Base-by-base conservation (phyloP, 2,329 filamentous ascomycete genomes). In the Pseudogymnoascus sp. region DNA sequence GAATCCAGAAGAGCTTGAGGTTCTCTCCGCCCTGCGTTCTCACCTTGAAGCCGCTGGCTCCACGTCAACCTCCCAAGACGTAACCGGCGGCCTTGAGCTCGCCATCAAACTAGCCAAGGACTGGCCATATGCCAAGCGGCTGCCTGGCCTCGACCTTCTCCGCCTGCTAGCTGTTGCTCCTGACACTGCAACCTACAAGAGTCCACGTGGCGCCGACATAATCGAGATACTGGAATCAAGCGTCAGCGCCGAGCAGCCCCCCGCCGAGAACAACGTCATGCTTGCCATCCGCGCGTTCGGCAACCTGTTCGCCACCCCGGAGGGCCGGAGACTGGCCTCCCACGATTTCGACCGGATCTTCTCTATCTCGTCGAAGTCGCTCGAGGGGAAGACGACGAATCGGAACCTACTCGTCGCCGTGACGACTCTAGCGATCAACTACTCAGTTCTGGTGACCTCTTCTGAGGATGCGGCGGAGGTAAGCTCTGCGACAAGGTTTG, bases 121-220 rank as follows among this genome's bases (percentile, higher is more conserved):
- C 33, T 99, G 94, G 94, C 89, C 92, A 2, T 86, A 88, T 62
- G 80, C 86, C 11, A 89, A 91, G 68, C 87, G 92, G 53, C 81
- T 99, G 0, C 90, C 94, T 0, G 90, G 87, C 11, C 82, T 99
- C 0, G 94, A 97, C 73, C 79, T 97, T 1, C 81, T 97, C 4
- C 90, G 94, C n/a, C 86, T 95, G 59, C 80, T 94, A 28, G 88
- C 90, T 1, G 85, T 86, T 0, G 85, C 84, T 4, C 84, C 90
- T 0, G 76, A 82, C 1, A 83, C 86, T n/a, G 88, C 90, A 1
- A 80, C 82, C 6, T 83, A 84, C 60, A 77, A 77, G 0, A 80
- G 84, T 60, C 75, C 80, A 0, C 75, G 77, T 2, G 77, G 80
- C 31, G 78, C 78, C 2, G 86, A 84, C 37, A 77, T 92, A n/a